Evolutionary conservation across 2,329 filamentous ascomycete species (phyloP).

Genomic region (Mycosphaerelloides madeirae): DNA sequence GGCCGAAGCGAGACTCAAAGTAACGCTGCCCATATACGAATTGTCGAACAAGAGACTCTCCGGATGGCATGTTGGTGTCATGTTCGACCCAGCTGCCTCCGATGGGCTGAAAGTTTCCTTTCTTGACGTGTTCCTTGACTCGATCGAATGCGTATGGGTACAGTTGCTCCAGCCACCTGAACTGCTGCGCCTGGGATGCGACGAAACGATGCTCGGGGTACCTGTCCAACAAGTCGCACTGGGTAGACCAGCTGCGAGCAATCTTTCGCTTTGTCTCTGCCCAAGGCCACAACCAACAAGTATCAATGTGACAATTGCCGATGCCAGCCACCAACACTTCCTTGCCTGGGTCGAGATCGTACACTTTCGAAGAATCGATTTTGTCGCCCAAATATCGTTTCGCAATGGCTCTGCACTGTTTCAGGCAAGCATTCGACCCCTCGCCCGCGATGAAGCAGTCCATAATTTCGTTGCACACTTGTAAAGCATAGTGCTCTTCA

Average conservation of each 20-base stretch:
- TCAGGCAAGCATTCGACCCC: conserved; percentile 66
- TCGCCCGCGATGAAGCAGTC: conserved; percentile 80
- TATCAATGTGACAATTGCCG: conserved; percentile 96
- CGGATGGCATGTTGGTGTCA: conserved; percentile 94
- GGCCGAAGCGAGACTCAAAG: conserved; percentile 88
- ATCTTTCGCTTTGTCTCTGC: conserved; percentile 97
- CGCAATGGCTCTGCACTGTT: conserved; percentile 76
- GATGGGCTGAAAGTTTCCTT: conserved; percentile 88
- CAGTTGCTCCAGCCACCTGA: conserved; percentile 88
- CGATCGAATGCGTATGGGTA: conserved; percentile 87
- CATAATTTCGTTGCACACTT: conserved; percentile 82
- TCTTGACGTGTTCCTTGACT: conserved; percentile 84
- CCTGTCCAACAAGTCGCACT: conserved; percentile 89
- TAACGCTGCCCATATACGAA: conserved; percentile 94
- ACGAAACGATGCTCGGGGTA: conserved; percentile 93
- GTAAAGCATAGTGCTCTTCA: conserved; percentile 80
- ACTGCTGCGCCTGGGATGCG: conserved; percentile 92
- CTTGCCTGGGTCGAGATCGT: conserved; percentile 56
- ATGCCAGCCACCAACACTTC: conserved; percentile 79
- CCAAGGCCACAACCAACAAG: conserved; percentile 98
- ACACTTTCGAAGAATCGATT: conserved; percentile 79
- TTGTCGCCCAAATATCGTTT: conserved; percentile 74
- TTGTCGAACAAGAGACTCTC: conserved; percentile 88
- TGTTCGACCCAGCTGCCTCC: conserved; percentile 99
- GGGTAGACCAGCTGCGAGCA: conserved; percentile 91